Evolutionary conservation across 2,329 filamentous ascomycete genomes (phyloP).

Genomic region (Calonectria crousiana): DNA sequence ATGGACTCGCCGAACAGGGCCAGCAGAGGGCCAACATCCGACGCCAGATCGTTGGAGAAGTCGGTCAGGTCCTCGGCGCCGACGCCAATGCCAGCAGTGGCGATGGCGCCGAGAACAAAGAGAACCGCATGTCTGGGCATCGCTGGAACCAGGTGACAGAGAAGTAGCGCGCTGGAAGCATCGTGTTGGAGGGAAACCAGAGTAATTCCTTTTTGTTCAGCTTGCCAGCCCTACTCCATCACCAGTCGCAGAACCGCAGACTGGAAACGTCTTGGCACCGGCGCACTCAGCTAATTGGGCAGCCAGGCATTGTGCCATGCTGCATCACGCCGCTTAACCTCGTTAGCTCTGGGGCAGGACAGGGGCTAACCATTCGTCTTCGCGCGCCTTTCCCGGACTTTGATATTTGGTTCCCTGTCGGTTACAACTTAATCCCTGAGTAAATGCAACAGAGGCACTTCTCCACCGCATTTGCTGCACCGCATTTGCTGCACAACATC

Average conservation of each 20-base stretch:
- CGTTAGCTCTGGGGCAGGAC: background rate
- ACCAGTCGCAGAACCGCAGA: background rate
- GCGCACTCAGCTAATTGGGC: background rate
- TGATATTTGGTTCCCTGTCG: background rate
- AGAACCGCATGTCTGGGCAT: background rate
- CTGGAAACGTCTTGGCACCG: background rate
- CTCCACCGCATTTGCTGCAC: too few relatives aligned
- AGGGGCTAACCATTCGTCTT: background rate
- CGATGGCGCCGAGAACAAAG: background rate
- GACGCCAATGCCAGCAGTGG: background rate
- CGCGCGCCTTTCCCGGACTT: background rate
- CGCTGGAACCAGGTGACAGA: background rate
- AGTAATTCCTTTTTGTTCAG: background rate
- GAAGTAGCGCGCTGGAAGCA: background rate
- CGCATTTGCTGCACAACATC: too few relatives aligned
- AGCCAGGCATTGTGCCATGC: background rate
- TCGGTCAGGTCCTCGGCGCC: conserved; percentile 1
- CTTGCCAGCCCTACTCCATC: background rate
- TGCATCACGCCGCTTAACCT: background rate
- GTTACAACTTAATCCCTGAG: background rate
- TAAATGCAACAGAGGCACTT: too few relatives aligned
- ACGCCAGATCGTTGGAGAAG: conserved; percentile 4
- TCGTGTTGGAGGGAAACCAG: background rate
- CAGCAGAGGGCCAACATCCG: background rate
- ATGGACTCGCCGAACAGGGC: conserved; percentile 1